Evolutionary conservation across 345 rosid genomes (phyloP).

Genomic region (Pelargonium nanum): DNA sequence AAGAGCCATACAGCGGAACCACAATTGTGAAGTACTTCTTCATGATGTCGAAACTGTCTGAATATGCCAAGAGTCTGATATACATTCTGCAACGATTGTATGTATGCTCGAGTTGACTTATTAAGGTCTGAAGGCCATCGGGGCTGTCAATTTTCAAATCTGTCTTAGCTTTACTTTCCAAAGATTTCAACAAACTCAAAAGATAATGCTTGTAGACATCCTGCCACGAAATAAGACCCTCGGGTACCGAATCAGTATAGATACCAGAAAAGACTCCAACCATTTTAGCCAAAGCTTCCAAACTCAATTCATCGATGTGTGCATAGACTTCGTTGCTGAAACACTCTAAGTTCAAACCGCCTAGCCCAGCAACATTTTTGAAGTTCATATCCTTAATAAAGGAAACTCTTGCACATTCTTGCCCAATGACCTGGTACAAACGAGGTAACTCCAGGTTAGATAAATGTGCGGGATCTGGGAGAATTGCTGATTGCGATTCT

Average conservation of each 20-base stretch:
- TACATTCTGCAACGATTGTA: slow-evolving; percentile 43
- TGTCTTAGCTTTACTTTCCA: slow-evolving; percentile 35
- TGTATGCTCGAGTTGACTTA: slow-evolving; percentile 53
- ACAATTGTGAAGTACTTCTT: slow-evolving; percentile 44
- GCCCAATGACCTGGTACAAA: slow-evolving; percentile 45
- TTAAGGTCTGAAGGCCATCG: slow-evolving; percentile 54
- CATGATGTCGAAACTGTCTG: slow-evolving; percentile 54
- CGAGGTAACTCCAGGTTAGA: slow-evolving; percentile 31
- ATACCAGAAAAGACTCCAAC: slow-evolving; percentile 41
- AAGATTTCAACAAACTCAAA: slow-evolving; percentile 33
- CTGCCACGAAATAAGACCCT: slow-evolving; percentile 50
- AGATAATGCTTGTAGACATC: slow-evolving; percentile 63
- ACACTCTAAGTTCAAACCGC: slow-evolving; percentile 51
- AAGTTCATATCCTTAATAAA: slow-evolving; percentile 67
- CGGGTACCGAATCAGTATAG: slow-evolving; percentile 33
- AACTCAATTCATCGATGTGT: slow-evolving; percentile 39
- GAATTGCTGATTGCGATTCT: slow-evolving; percentile 23
- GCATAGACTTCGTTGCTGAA: slow-evolving; percentile 56
- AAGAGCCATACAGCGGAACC: slow-evolving; percentile 32
- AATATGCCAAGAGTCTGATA: slow-evolving; percentile 50
- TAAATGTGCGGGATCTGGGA: slow-evolving; percentile 19
- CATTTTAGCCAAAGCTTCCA: slow-evolving; percentile 85
- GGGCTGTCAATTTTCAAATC: slow-evolving; percentile 40
- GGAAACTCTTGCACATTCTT: slow-evolving; percentile 76
- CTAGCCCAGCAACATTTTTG: slow-evolving; percentile 60